These are phyloP conservation scores for Cystofilobasidium macerans DNA, from an alignment of 768 basidiomycete species.

Conservation along the genomic window DNA sequence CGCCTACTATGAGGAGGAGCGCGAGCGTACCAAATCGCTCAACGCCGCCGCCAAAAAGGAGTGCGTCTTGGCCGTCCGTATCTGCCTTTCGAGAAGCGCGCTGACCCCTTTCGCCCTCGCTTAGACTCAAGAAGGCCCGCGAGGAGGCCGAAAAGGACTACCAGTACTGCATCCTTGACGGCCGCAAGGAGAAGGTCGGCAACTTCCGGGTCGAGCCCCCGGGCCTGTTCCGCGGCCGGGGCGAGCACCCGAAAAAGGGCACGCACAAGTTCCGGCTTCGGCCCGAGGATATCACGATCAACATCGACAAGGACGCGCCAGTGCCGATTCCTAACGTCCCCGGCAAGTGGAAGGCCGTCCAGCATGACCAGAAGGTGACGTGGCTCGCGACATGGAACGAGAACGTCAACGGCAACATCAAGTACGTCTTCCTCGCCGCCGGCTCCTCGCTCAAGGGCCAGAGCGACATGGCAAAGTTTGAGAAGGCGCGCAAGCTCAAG, in stretches of 20 bases:
- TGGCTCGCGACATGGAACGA: constrained; percentile 99
- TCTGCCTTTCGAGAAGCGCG: neutral
- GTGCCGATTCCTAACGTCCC: constrained; percentile 81
- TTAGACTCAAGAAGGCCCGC: constrained; percentile 59
- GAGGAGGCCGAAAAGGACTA: constrained; percentile 78
- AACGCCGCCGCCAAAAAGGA: constrained; percentile 80
- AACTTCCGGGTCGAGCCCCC: constrained; percentile 98
- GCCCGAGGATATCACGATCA: constrained; percentile 91
- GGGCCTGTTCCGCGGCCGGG: constrained; percentile 93
- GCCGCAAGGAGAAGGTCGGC: constrained; percentile 93
- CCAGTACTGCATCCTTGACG: constrained; percentile 76
- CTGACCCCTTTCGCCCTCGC: constrained; percentile 9
- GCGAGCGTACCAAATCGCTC: constrained; percentile 81
- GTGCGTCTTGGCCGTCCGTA: constrained; percentile 26
- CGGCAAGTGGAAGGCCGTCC: constrained; percentile 70
- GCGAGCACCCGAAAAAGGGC: constrained; percentile 96
- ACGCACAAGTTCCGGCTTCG: constrained; percentile 77
- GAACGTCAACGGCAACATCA: constrained; percentile 87
- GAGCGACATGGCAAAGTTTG: constrained; percentile 94
- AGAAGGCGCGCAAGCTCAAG: constrained; percentile 93
- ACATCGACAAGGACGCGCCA: constrained; percentile 67
- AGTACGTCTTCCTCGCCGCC: constrained; percentile 97
- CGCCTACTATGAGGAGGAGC: constrained; percentile 82
- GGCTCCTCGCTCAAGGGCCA: constrained; percentile 96
- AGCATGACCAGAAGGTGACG: constrained; percentile 89